Percentiles rank a stretch among this genome's conserved stretches.
phyloP scores from a whole-genome alignment of 805 yeast genomes.

The Saturnispora halmiae region DNA sequence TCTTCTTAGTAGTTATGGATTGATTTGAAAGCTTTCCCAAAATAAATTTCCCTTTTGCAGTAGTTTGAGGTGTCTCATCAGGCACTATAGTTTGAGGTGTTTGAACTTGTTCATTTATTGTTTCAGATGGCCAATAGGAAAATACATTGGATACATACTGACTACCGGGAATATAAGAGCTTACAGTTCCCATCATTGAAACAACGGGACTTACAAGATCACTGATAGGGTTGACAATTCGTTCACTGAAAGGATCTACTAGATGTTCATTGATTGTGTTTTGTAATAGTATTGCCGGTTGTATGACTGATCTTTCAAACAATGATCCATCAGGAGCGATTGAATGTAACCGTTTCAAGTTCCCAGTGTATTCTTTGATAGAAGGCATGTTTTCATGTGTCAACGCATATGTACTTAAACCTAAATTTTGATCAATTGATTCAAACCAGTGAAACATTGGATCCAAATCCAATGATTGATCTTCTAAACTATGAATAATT shows the following conservation, averaged over 20 bases:
- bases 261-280: slow-evolving; percentile 23
- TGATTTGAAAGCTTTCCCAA: not conserved
- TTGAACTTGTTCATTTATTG: slow-evolving; percentile 4
- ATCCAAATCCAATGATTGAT: not conserved
- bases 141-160: slow-evolving; percentile 11
- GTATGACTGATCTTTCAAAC: slow-evolving; percentile 23
- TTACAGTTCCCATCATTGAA: slow-evolving; percentile 15
- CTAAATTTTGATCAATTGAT: slow-evolving; percentile 19
- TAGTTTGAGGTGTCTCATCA: not conserved
- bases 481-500: slow-evolving; percentile 18
- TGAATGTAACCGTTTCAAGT: slow-evolving; percentile 16
- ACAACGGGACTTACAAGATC: not conserved
- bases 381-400: slow-evolving; percentile 23
- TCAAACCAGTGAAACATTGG: slow-evolving; percentile 19
- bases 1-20: not conserved
- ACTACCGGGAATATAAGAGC: slow-evolving; percentile 17
- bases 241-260: slow-evolving; percentile 24
- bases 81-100: slow-evolving; percentile 2
- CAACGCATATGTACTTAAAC: slow-evolving; percentile 22
- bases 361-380: slow-evolving; percentile 15
- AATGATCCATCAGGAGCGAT: slow-evolving; percentile 19
- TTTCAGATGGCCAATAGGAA: not conserved
- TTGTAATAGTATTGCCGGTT: slow-evolving; percentile 22
- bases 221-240: slow-evolving; percentile 10
- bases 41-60: not conserved